Base-by-base conservation (phyloP, 768 basidiomycete genomes). In the Suillus lakei region DNA sequence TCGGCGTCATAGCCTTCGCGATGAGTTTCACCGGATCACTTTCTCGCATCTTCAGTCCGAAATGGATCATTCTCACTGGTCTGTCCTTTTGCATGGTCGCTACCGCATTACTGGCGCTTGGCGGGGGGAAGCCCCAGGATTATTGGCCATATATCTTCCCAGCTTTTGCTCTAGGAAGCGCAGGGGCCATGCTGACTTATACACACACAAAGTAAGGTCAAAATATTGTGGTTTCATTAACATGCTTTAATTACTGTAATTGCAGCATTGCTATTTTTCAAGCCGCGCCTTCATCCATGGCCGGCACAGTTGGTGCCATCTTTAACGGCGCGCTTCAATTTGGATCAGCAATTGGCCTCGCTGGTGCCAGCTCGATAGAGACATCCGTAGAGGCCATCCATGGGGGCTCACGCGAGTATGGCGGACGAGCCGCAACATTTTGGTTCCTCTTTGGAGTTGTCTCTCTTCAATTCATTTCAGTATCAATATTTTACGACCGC, bases 281-380 rank as follows among this genome's bases (percentile, higher is more conserved):
- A 64, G 79, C 79, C 43, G 81, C 80, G 5, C 85, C 85, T 6
- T 64, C 82, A 9, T 76, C 78, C n/a, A 81, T 84, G 70, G 79
- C 85, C 5, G 86, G 87, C 46, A 84, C 82, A 5, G 80, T 86
- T 18, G 84, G 84, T 23, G 87, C 86, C 18, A 82, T 88, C 46
- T 85, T 86, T 77, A 85, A 85, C 64, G 79, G 81, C 28, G 83
- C 84, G 13, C 79, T 86, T 1, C 84, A 88, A 71, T 75, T 85
- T 64, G 85, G 85, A 39, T 80, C 80, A 12, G 86, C 87, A 7
- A 75, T 84, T 26, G 85, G 84, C 23, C 74, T 84, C 38, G 83
- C 87, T 16, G 78, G 79, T 30, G 78, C 85, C 30, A 81, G 73
- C 38, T 82, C 84, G 21, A 86, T 87, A 67, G 74, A 84, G 74